These are phyloP conservation scores for Phoma sp. DNA, from an alignment of 2,329 filamentous ascomycete genomes.

Conservation along the genomic window DNA sequence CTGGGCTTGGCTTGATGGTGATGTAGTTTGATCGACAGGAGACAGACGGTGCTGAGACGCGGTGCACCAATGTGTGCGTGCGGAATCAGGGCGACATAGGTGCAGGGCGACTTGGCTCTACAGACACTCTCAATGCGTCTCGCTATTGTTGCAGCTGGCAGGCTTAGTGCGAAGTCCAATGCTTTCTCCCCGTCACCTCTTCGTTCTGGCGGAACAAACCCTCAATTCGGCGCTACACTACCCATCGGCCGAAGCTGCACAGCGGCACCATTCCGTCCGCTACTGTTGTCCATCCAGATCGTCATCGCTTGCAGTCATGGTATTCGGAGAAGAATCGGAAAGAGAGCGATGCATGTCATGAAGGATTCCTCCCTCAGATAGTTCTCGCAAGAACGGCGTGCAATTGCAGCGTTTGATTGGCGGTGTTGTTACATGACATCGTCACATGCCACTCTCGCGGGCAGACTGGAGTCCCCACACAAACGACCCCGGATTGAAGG, in stretches of 20 bases:
- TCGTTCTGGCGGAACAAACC: too few species aligned
- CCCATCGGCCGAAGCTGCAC: conserved; percentile 5
- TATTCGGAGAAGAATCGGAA: conserved; percentile 5
- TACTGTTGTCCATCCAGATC: not conserved
- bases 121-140: too few species aligned
- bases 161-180: not conserved
- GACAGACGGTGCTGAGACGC: not conserved
- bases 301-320: not conserved
- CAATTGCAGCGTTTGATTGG: not conserved
- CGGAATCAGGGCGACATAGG: too few species aligned
- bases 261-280: conserved; percentile 2
- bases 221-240: not conserved
- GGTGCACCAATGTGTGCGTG: not conserved
- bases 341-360: not conserved
- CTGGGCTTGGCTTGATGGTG: not conserved
- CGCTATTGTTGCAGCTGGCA: too few species aligned
- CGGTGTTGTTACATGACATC: not conserved
- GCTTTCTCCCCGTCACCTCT: too few species aligned
- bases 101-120: too few species aligned
- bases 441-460: conserved; percentile 12
- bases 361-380: not conserved
- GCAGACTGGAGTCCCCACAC: not conserved
- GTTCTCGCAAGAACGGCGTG: not conserved
- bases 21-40: conserved; percentile 2
- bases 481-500: conserved; percentile 13